phyloP scores from a whole-genome alignment of 441 rosid species.

The Euphorbia corollata region DNA sequence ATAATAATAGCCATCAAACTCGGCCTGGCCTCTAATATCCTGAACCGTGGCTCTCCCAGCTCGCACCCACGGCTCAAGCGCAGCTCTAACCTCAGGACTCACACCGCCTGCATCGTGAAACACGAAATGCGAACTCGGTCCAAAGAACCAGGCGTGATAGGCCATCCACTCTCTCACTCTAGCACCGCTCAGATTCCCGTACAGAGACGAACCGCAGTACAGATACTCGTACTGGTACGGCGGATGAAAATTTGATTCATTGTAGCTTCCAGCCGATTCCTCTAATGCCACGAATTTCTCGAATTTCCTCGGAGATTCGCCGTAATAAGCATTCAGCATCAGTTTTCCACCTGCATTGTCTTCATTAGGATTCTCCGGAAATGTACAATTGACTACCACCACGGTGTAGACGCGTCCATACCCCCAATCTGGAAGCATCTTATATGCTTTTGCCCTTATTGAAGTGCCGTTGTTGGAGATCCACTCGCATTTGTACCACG shows the following conservation, averaged over 20 bases:
- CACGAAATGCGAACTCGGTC: constrained; percentile 66
- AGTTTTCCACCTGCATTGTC: constrained; percentile 67
- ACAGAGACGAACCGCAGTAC: constrained; percentile 71
- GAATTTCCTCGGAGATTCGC: constrained; percentile 35
- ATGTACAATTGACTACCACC: constrained; percentile 70
- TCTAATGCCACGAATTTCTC: constrained; percentile 50
- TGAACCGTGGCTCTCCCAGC: constrained; percentile 61
- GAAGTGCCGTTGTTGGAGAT: constrained; percentile 48
- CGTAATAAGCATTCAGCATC: constrained; percentile 53
- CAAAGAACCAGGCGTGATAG: constrained; percentile 78
- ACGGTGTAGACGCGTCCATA: constrained; percentile 81
- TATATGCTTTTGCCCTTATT: constrained; percentile 49
- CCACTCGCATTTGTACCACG: constrained; percentile 86
- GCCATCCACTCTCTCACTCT: constrained; percentile 87
- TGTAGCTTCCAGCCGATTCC: constrained; percentile 48
- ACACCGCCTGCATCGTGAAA: constrained; percentile 81
- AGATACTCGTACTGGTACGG: constrained; percentile 59
- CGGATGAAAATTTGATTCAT: constrained; percentile 40
- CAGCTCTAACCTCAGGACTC: constrained; percentile 44
- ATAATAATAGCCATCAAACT: constrained; percentile 67
- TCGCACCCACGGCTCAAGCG: constrained; percentile 60
- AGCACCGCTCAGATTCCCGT: constrained; percentile 54
- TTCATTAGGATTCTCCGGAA: constrained; percentile 43
- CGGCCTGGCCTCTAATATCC: constrained; percentile 54
- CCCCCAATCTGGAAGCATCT: constrained; percentile 81